Conservation (phyloP, 2,329 filamentous ascomycete genomes). For the Alternaria gansuensis region DNA sequence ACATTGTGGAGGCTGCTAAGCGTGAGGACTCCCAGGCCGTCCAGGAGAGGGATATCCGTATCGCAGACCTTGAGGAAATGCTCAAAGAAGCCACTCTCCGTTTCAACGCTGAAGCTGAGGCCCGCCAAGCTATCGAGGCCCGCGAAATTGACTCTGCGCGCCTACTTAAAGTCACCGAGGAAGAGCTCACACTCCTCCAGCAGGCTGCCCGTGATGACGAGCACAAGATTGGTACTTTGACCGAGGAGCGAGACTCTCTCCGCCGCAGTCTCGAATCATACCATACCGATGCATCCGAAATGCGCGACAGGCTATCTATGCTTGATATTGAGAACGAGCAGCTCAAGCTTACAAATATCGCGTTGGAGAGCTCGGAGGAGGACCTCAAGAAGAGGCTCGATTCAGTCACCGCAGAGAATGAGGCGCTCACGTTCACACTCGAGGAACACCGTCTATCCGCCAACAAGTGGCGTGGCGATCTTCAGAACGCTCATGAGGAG, state of each 20-base stretch:
- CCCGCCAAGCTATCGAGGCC: constrained; percentile 55
- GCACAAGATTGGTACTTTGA: constrained; percentile 53
- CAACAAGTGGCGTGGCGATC: constrained; percentile 67
- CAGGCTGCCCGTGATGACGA: constrained; percentile 56
- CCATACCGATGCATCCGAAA: constrained; percentile 53
- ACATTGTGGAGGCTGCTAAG: constrained; percentile 42
- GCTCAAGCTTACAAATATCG: constrained; percentile 57
- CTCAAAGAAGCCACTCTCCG: constrained; percentile 47
- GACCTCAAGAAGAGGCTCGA: constrained; percentile 62
- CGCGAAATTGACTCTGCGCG: constrained; percentile 56
- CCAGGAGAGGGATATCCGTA: constrained; percentile 46
- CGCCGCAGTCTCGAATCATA: constrained; percentile 52
- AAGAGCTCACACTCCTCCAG: constrained; percentile 58
- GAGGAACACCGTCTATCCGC: constrained; percentile 70
- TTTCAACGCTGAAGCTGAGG: constrained; percentile 54
- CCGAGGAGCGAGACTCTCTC: constrained; percentile 55
- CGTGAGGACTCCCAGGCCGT: constrained; percentile 44
- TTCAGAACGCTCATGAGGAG: constrained; percentile 60
- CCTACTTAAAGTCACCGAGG: constrained; percentile 60
- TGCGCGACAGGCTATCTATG: constrained; percentile 61
- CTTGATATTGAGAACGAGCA: constrained; percentile 67
- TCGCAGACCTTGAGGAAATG: constrained; percentile 49
- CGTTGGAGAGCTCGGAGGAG: constrained; percentile 50
- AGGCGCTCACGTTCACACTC: constrained; percentile 67
- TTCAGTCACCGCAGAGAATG: constrained; percentile 67